Conservation (phyloP, 495 filamentous ascomycete genomes). For the Neurospora sp. region DNA sequence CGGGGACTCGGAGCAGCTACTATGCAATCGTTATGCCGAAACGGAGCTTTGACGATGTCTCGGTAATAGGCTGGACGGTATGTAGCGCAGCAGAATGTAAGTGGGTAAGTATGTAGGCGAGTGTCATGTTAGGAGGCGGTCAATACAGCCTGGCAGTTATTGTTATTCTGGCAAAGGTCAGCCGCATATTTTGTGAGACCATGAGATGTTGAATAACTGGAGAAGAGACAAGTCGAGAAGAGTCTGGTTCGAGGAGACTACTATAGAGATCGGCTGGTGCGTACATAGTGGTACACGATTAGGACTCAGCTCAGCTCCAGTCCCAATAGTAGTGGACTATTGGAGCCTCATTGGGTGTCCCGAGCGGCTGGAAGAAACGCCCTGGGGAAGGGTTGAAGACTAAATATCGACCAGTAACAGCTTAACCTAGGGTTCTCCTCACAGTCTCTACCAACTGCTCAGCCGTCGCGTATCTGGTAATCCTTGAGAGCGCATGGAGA, state of each 20-base stretch:
- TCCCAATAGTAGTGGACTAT: not conserved
- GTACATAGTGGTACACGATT: not conserved
- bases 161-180: not conserved
- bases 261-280: not conserved
- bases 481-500: not conserved
- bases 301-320: not conserved
- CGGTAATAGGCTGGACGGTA: not conserved
- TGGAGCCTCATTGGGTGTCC: not conserved
- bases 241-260: not conserved
- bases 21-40: not conserved
- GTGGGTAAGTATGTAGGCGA: not conserved
- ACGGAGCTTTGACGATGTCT: not conserved
- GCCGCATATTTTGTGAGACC: not conserved
- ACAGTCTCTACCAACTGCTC: not conserved
- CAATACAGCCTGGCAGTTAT: not conserved
- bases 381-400: not conserved
- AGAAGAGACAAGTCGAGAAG: not conserved
- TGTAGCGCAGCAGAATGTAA: not conserved
- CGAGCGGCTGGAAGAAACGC: not conserved
- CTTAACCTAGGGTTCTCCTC: not conserved
- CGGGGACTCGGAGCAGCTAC: not conserved
- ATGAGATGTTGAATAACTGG: not conserved
- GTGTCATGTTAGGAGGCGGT: not conserved
- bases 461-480: not conserved
- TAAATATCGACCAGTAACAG: not conserved